These are phyloP conservation scores for Ogataea saltuana DNA, from an alignment of 805 yeast species.

Conservation along the genomic window DNA sequence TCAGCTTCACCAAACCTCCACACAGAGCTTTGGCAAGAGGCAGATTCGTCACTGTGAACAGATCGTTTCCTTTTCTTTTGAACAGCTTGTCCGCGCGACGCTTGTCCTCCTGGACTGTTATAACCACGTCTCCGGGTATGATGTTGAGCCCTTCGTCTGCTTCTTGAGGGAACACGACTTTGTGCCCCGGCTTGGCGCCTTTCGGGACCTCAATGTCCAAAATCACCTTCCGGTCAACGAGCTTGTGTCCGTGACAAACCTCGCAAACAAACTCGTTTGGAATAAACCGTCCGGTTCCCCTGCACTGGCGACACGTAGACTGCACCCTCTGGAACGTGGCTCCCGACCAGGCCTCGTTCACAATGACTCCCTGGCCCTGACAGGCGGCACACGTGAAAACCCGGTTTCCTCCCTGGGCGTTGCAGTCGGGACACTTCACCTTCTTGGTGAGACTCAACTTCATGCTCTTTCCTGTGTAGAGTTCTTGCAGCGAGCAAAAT, in stretches of 20 bases:
- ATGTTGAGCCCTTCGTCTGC: slow-evolving; percentile 64
- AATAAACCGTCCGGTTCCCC: slow-evolving; percentile 42
- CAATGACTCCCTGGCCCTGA: slow-evolving; percentile 43
- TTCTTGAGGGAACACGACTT: slow-evolving; percentile 54
- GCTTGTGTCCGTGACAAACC: slow-evolving; percentile 47
- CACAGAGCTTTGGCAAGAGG: slow-evolving; percentile 28
- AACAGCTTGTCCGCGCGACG: slow-evolving; percentile 33
- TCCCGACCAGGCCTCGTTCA: slow-evolving; percentile 45
- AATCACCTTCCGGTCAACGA: slow-evolving; percentile 48
- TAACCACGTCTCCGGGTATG: slow-evolving; percentile 67
- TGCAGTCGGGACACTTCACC: slow-evolving; percentile 49
- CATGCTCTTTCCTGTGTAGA: slow-evolving; percentile 56
- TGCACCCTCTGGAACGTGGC: slow-evolving; percentile 44
- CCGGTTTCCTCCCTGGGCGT: slow-evolving; percentile 50
- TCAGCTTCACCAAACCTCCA: slow-evolving; percentile 33
- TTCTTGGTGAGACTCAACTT: slow-evolving; percentile 56
- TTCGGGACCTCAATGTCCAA: slow-evolving; percentile 54
- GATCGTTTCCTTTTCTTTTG: slow-evolving; percentile 36
- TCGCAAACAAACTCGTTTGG: slow-evolving; percentile 39
- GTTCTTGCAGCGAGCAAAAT: slow-evolving; percentile 52
- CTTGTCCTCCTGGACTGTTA: slow-evolving; percentile 46
- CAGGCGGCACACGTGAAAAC: slow-evolving; percentile 40
- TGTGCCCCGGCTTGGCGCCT: slow-evolving; percentile 56
- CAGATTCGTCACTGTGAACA: slow-evolving; percentile 22
- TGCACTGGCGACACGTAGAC: slow-evolving; percentile 46